A percentile compares a stretch with the other conserved stretches of the same genome.
phyloP scores from a whole-genome alignment of 306 rosid species.

The Cercis canadensis region DNA sequence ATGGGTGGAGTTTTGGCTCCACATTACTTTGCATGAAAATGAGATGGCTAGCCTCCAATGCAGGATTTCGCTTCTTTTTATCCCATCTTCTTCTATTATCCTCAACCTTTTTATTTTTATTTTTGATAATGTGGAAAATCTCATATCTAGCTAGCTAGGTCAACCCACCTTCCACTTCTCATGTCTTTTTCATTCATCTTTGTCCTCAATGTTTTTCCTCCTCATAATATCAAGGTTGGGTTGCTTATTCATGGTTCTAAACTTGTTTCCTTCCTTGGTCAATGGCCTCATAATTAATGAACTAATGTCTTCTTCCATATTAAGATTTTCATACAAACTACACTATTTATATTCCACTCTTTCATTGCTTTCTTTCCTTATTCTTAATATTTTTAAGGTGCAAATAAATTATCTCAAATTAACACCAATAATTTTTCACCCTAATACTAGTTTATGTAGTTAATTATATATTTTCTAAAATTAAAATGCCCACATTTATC shows the following conservation, averaged over 20 bases:
- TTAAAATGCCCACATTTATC: neutral
- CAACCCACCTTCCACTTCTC: constrained; percentile 54
- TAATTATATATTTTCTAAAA: neutral
- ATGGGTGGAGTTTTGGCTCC: constrained; percentile 56
- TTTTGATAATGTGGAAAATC: constrained; percentile 9
- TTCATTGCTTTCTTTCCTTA: neutral
- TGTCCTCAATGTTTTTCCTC: constrained; percentile 1
- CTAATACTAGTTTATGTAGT: too few relatives aligned
- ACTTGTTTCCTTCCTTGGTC: constrained; percentile 18
- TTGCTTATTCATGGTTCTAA: constrained; percentile 19
- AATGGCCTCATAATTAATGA: constrained; percentile 28
- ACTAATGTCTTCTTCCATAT: neutral
- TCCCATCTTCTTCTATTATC: constrained; percentile 41
- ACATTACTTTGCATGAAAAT: constrained; percentile 51
- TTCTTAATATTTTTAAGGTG: neutral
- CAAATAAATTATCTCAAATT: neutral
- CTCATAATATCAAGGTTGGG: constrained; percentile 8
- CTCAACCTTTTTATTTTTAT: neutral
- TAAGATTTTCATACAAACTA: neutral
- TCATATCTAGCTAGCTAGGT: constrained; percentile 37
- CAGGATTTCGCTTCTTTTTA: constrained; percentile 37
- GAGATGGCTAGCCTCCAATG: constrained; percentile 50
- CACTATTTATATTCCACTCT: too few relatives aligned
- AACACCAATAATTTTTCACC: too few relatives aligned
- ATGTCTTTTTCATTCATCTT: constrained; percentile 43